Conservation (phyloP, 129 eudicot genomes). For the Ambrosia trifida region DNA sequence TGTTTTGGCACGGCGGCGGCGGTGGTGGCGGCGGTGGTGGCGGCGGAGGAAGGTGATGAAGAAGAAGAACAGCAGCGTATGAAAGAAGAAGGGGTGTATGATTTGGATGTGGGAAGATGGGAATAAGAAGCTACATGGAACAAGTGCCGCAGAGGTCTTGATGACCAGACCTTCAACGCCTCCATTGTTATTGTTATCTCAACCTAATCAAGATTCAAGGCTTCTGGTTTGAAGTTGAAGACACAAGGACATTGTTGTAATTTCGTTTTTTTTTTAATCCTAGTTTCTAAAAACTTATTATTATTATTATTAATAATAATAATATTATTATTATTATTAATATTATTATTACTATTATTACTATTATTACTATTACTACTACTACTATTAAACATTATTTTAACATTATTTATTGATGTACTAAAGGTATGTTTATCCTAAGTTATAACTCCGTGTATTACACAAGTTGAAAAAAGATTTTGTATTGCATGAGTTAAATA, state of each 20-base stretch:
- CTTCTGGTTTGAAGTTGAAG: background rate
- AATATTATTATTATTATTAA: too few relatives aligned
- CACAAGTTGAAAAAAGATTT: too few relatives aligned
- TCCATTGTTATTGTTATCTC: conserved; percentile 45
- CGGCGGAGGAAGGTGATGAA: conserved; percentile 20
- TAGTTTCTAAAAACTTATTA: too few relatives aligned
- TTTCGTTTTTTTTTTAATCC: background rate
- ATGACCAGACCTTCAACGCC: conserved; percentile 51
- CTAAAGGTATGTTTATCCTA: too few relatives aligned
- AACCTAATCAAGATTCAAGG: background rate
- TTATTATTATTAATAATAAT: too few relatives aligned
- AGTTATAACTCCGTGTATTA: too few relatives aligned
- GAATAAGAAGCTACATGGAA: conserved; percentile 45
- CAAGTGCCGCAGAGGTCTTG: conserved; percentile 53
- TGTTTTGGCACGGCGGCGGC: conserved; percentile 36
- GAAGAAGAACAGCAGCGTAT: conserved; percentile 57
- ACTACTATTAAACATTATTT: too few relatives aligned
- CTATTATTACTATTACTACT: too few relatives aligned
- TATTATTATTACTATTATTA: too few relatives aligned
- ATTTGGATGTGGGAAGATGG: conserved; percentile 20
- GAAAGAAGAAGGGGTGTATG: conserved; percentile 23
- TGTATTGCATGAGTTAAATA: too few relatives aligned
- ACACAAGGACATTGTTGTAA: conserved; percentile 7
- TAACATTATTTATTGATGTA: too few relatives aligned
- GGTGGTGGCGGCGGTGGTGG: conserved; percentile 36